Conservation (phyloP, 2,329 filamentous ascomycete species). For the Aspergillus phoenicis region DNA sequence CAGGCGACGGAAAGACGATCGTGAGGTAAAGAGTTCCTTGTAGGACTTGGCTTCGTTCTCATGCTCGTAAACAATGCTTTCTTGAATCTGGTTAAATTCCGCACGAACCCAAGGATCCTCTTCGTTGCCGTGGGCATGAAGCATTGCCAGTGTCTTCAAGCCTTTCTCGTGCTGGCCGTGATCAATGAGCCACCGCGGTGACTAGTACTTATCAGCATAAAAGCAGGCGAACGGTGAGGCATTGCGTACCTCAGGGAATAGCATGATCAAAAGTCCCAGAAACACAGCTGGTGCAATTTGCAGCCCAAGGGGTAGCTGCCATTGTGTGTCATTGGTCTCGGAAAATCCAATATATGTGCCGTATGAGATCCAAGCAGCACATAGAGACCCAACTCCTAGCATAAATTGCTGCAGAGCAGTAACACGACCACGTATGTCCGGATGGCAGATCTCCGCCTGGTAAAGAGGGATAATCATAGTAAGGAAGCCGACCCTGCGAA, state of each 20-base stretch:
- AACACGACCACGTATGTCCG: slow-evolving; percentile 73
- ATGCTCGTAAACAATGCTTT: slow-evolving; percentile 66
- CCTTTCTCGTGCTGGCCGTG: slow-evolving; percentile 67
- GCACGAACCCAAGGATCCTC: slow-evolving; percentile 70
- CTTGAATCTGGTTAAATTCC: slow-evolving; percentile 72
- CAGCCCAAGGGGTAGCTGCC: slow-evolving; percentile 68
- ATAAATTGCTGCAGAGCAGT: slow-evolving; percentile 81
- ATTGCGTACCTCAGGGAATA: slow-evolving; percentile 65
- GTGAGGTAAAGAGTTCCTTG: slow-evolving; percentile 66
- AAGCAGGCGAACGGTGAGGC: background rate
- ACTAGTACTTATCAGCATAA: slow-evolving; percentile 33
- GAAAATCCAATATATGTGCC: slow-evolving; percentile 60
- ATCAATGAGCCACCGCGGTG: slow-evolving; percentile 73
- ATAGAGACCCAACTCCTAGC: slow-evolving; percentile 73
- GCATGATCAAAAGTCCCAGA: slow-evolving; percentile 65
- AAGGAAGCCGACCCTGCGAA: slow-evolving; percentile 58
- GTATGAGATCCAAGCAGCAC: slow-evolving; percentile 74
- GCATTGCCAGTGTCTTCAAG: slow-evolving; percentile 65
- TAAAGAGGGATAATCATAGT: slow-evolving; percentile 71
- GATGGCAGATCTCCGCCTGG: slow-evolving; percentile 78
- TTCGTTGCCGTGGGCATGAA: slow-evolving; percentile 70
- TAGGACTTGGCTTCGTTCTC: slow-evolving; percentile 72
- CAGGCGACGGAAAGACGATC: slow-evolving; percentile 69
- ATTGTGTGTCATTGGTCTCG: slow-evolving; percentile 54
- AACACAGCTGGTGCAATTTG: slow-evolving; percentile 70